Percentiles rank a stretch among this genome's conserved stretches.
Conservation (phyloP, 2,329 filamentous ascomycete genomes). For the Colletotrichum higginsianum region DNA sequence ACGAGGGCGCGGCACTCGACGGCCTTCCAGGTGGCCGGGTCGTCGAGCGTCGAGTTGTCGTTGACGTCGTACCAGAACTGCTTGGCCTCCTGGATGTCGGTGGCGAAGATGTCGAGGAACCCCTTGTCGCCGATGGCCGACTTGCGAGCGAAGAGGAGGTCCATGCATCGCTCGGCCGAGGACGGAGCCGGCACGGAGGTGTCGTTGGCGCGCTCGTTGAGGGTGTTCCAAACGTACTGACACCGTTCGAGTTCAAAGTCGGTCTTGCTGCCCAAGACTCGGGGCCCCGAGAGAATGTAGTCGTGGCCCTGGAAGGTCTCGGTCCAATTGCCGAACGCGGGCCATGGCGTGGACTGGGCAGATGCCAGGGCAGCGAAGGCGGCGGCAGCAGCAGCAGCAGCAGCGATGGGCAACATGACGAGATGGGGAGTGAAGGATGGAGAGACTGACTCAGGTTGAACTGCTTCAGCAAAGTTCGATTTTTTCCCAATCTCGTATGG, state of each 20-base stretch:
- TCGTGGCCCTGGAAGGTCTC: conserved; percentile 17
- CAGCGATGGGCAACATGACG: conserved; percentile 5
- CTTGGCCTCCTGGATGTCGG: conserved; percentile 46
- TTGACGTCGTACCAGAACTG: conserved; percentile 46
- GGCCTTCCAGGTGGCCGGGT: conserved; percentile 43
- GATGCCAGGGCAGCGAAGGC: not conserved
- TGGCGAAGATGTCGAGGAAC: conserved; percentile 45
- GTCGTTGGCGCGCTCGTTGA: conserved; percentile 14
- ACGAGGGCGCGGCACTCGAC: conserved; percentile 45
- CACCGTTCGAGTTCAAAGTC: conserved; percentile 40
- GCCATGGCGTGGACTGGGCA: conserved; percentile 27
- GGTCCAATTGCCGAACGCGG: conserved; percentile 34
- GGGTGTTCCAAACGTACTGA: conserved; percentile 31
- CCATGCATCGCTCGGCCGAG: conserved; percentile 24
- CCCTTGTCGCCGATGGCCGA: conserved; percentile 44
- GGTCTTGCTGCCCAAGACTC: conserved; percentile 29
- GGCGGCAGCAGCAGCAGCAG: not conserved
- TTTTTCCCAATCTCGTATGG: not conserved
- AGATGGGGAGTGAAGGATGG: not conserved
- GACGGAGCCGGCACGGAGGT: not conserved
- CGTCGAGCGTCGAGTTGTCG: conserved; percentile 41
- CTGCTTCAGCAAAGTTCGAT: not conserved
- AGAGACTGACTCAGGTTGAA: not conserved
- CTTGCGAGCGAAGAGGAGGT: conserved; percentile 45
- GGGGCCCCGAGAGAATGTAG: conserved; percentile 39